Evolutionary conservation across 306 rosid genomes (phyloP).

Genomic region (Trifolium pratense): DNA sequence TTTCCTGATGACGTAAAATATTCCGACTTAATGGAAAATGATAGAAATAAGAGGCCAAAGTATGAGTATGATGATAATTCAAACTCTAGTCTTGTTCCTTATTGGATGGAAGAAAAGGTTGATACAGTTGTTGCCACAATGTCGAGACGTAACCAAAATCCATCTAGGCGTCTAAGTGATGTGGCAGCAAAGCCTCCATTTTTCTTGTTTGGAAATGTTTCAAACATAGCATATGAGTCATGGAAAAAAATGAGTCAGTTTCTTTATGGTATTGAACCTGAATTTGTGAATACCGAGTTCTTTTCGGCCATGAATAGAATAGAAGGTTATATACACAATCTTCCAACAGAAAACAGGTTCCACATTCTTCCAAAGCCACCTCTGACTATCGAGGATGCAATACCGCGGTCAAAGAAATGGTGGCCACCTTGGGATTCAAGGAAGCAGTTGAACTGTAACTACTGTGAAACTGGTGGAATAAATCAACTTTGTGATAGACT

Average conservation of each 20-base stretch:
- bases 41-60: conserved; percentile 67
- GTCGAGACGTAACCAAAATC: conserved; percentile 50
- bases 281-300: conserved; percentile 62
- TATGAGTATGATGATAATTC: conserved; percentile 59
- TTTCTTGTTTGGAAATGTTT: conserved; percentile 77
- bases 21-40: conserved; percentile 39
- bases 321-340: conserved; percentile 94
- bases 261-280: conserved; percentile 76
- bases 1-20: conserved; percentile 26
- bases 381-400: conserved; percentile 72
- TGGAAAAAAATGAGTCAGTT: conserved; percentile 82
- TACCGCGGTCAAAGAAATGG: conserved; percentile 75
- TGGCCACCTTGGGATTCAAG: conserved; percentile 97
- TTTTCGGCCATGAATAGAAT: conserved; percentile 79
- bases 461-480: conserved; percentile 63
- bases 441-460: conserved; percentile 66
- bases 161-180: conserved; percentile 47
- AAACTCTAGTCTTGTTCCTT: conserved; percentile 43
- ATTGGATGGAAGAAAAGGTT: conserved; percentile 65
- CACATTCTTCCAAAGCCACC: conserved; percentile 66
- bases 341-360: conserved; percentile 74
- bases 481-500: conserved; percentile 70
- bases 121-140: conserved; percentile 46
- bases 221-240: conserved; percentile 58
- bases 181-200: conserved; percentile 69